Evolutionary conservation across 2,329 filamentous ascomycete species (phyloP), one percentile per base, ranked within the genome.

Genomic region (Aspergillus caelatus): DNA sequence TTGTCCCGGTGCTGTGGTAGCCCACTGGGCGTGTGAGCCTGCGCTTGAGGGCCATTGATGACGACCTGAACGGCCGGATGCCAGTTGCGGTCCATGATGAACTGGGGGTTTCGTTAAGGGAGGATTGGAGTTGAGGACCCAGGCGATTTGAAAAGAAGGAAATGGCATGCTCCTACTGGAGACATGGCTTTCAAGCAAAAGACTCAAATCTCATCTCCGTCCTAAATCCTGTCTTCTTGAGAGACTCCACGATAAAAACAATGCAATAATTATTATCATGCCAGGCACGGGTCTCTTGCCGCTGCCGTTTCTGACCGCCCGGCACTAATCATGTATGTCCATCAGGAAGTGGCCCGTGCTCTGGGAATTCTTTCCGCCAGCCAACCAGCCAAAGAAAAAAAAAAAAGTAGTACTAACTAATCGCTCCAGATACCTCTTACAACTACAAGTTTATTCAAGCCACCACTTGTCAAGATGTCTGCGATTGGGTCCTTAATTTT

Each of bases 401-500:
- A n/a, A n/a, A 65, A 55, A 39, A 60, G 21, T 11, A 43, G 11
- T 53, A 52, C 48, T 52, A 52, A 30, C 28, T 30, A 34, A n/a
- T 32, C 28, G 9, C 28, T 48, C 45, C 11, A 48, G 53, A 36
- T 36, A 41, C 30, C 36, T 61, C 19, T 48, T 36, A 23, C 23
- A 57, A n/a, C 55, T 57, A 57, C 39, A 19, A 10, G 26, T 50
- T 28, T 57, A 60, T 19, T 52, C 34, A 23, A 23, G 12, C 52
- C 55, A 55, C 30, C 26, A 23, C 12, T 26, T 36, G 8, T 30
- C 63, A 70, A 46, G 2, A 97, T 97, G 94, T 89, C 94, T 68
- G 89, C 92, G 21, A 93, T 97, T 69, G 94, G 93, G 61, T 94
- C 93, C 58, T 84, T 98, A 46, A 89, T 97, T 41, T 98, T 98